Evolutionary conservation across 192 early-diverging fungal genomes (phyloP), one percentile per base, ranked within the genome.

Genomic region (Phlyctochytrium bullatum): DNA sequence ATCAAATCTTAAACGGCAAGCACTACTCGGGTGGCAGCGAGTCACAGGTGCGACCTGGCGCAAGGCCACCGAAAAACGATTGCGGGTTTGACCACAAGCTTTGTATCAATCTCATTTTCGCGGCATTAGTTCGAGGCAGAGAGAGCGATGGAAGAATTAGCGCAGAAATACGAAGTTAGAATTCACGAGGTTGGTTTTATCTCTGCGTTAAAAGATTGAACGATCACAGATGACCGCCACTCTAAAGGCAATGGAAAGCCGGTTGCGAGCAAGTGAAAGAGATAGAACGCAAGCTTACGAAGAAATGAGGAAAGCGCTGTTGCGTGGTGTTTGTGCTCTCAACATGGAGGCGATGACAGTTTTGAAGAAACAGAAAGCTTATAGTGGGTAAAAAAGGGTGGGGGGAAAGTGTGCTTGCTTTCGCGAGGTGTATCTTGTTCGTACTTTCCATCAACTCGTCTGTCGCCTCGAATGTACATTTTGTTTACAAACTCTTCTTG

Each of bases 311-410:
- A 77, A 77, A 51, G 79, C 79, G 1, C 68, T 80, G 24, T 73
- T 80, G 75, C 64, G 79, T 1, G 79, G 79, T 24, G 79, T 80
- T 0, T 76, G 75, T 59, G 79, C 79, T 12, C 53, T 80, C 3
- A 80, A 80, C 52, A 80, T 80, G 79, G 79, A 80, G 54, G 79
- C 79, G 6, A 77, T 80, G 79, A 57, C 54, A 40, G 73, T 80
- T 57, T 77, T 80, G n/a, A n/a, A n/a, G n/a, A n/a, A n/a, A n/a
- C n/a, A n/a, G n/a, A n/a, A n/a, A n/a, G n/a, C n/a, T n/a, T n/a
- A n/a, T n/a, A n/a, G n/a, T n/a, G n/a, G n/a, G n/a, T n/a, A n/a
- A n/a, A n/a, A n/a, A n/a, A n/a, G n/a, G n/a, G n/a, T n/a, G n/a
- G n/a, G n/a, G n/a, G n/a, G n/a, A n/a, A n/a, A n/a, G n/a, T n/a